phyloP scores from a whole-genome alignment of 371 early-diverging fungal genomes.

The Mucor racemosus region DNA sequence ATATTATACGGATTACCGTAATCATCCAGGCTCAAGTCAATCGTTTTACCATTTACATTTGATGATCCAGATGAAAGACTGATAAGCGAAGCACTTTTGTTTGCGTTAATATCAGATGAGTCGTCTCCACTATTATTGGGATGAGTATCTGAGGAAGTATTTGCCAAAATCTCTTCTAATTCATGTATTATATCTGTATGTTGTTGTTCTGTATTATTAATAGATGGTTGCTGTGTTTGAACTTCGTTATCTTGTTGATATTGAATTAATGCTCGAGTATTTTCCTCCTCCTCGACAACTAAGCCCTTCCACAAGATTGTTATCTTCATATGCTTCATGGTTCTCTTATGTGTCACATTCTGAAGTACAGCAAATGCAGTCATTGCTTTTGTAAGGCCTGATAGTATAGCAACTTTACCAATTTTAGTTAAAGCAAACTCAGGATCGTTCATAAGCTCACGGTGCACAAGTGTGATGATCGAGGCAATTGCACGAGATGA shows the following conservation, averaged over 20 bases:
- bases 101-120: background rate
- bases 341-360: conserved; percentile 72
- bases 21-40: conserved; percentile 11
- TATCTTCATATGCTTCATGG: conserved; percentile 51
- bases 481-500: conserved; percentile 88
- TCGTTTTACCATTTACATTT: conserved; percentile 7
- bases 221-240: background rate
- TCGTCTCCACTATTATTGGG: background rate
- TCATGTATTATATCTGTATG: conserved; percentile 44
- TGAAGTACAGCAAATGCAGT: conserved; percentile 88
- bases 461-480: conserved; percentile 74
- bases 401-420: conserved; percentile 73
- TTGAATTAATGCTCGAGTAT: conserved; percentile 29
- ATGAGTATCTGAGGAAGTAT: background rate
- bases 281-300: conserved; percentile 49
- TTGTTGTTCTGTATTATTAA: background rate
- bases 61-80: conserved; percentile 9
- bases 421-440: conserved; percentile 65
- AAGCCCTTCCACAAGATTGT: conserved; percentile 60
- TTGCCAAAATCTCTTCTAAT: conserved; percentile 38
- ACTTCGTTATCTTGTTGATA: conserved; percentile 5
- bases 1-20: conserved; percentile 29
- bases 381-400: conserved; percentile 79
- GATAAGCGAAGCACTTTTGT: conserved; percentile 4
- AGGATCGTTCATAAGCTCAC: conserved; percentile 77